A percentile compares a stretch with the other conserved stretches of the same genome.
These are phyloP conservation scores for Zasmidium cellare DNA, from an alignment of 2,329 filamentous ascomycete species.

Conservation along the genomic window DNA sequence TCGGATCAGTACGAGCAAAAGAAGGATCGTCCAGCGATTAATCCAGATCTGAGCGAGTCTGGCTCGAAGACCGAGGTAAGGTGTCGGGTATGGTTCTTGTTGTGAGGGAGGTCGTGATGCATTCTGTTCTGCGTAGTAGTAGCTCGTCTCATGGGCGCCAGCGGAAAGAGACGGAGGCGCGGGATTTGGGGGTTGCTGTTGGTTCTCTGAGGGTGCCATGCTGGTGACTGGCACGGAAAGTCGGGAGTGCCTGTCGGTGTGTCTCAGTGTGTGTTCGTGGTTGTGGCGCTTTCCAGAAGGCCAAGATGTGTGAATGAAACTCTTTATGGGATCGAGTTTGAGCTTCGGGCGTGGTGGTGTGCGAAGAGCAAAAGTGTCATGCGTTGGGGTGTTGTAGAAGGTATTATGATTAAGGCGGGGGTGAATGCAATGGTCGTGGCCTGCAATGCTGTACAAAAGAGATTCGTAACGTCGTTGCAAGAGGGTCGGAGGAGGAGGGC, in stretches of 20 bases:
- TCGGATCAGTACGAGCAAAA: constrained; percentile 80
- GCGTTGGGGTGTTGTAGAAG: constrained; percentile 4
- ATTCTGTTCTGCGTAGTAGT: constrained; percentile 58
- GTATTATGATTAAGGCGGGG: constrained; percentile 13
- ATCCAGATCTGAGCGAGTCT: constrained; percentile 95
- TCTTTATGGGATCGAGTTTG: neutral
- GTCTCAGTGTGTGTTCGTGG: constrained; percentile 11
- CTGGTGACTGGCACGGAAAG: constrained; percentile 28
- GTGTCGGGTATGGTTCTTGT: constrained; percentile 72
- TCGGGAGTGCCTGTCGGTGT: constrained; percentile 25
- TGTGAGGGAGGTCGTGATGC: constrained; percentile 58
- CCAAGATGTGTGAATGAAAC: neutral
- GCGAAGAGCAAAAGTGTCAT: neutral
- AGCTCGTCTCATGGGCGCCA: constrained; percentile 62
- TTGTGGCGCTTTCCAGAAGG: constrained; percentile 4
- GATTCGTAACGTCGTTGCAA: constrained; percentile 22
- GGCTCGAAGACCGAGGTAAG: constrained; percentile 86
- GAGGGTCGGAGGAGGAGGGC: neutral
- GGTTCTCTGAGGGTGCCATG: constrained; percentile 54
- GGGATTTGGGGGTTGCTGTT: constrained; percentile 56
- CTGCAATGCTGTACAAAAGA: constrained; percentile 18
- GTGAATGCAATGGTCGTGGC: constrained; percentile 6
- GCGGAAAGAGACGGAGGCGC: constrained; percentile 60
- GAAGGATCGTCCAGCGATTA: constrained; percentile 92
- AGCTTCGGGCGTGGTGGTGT: neutral